These are phyloP conservation scores for Neurospora africana DNA, from an alignment of 495 filamentous ascomycete species.

Conservation along the genomic window DNA sequence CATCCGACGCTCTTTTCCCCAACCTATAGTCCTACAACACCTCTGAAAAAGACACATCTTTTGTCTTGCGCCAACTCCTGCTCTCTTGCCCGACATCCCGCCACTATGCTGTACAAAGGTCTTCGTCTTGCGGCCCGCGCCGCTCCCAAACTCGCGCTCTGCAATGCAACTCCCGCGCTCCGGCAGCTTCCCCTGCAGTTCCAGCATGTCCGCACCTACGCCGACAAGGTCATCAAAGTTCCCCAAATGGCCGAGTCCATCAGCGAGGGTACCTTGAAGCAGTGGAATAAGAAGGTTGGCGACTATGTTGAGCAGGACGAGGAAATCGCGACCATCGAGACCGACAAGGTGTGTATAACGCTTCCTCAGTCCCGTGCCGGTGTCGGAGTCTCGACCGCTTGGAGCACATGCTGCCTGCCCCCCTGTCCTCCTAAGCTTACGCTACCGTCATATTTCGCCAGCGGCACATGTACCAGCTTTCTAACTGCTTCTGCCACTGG, in stretches of 20 bases:
- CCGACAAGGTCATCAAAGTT: conserved; percentile 81
- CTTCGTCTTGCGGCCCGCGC: conserved; percentile 38
- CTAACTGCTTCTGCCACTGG: background rate
- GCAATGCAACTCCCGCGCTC: conserved; percentile 24
- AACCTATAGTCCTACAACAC: background rate
- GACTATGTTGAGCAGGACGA: conserved; percentile 94
- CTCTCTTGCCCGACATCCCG: background rate
- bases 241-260: conserved; percentile 99
- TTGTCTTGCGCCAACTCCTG: background rate
- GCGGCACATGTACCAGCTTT: conserved; percentile 1
- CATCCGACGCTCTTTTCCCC: background rate
- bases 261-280: conserved; percentile 92
- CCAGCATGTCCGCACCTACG: conserved; percentile 46
- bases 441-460: background rate
- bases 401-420: background rate
- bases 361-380: background rate
- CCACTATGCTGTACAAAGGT: conserved; percentile 39
- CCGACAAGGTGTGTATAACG: conserved; percentile 73
- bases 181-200: conserved; percentile 36
- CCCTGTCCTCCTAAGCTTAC: background rate
- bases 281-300: conserved; percentile 89
- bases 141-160: conserved; percentile 22
- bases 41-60: background rate
- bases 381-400: background rate
- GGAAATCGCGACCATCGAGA: conserved; percentile 98